Base-by-base conservation (phyloP, 495 filamentous ascomycete genomes). In the Daldinia caldariorum region DNA sequence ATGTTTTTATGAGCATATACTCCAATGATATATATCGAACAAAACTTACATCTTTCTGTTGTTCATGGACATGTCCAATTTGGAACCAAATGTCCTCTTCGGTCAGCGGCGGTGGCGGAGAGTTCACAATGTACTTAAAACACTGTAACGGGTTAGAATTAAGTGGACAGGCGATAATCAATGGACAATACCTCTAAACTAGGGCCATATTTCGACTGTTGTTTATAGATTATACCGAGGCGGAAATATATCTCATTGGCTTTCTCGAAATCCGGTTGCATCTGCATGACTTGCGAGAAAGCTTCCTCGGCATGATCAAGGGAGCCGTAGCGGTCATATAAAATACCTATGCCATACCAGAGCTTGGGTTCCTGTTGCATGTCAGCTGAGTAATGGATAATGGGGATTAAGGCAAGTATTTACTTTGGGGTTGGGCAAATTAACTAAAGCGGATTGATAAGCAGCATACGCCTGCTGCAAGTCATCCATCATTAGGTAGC, bases 71-170 rank as follows among this genome's bases (percentile, higher is more conserved):
- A 79, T 99, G 95, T 26, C 95, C 95, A 71, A 99, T 98, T 78
- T 99, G 95, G 81, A 99, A 99, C 94, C 94, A 98, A 66, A 99
- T 99, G 74, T 99, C 95, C 77, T 97, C 95, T 76, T 98, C 94
- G 1, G 94, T 98, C 78, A 99, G 80, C 14, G 95, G 95, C 4
- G 93, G 87, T 8, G 95, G 95, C 18, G 95, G 96, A 51, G 97
- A 93, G 62, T 88, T 92, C 59, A 97, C 93, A 64, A 99, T 99
- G 77, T 97, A 99, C 79, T 93, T 93, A 79, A 99, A 99, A 80
- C 95, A 99, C 93, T 97, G 47, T 6, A 31, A 53, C 38, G 26
- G 41, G 64, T 80, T 71, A 83, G 80, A 66, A 43, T 6, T 6
- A 8, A 61, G 51, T 29, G 35, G 20, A 34, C 18, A 14, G 58